phyloP scores from a whole-genome alignment of 176 grass and related monocot species.

The Musa troglodytarum region DNA sequence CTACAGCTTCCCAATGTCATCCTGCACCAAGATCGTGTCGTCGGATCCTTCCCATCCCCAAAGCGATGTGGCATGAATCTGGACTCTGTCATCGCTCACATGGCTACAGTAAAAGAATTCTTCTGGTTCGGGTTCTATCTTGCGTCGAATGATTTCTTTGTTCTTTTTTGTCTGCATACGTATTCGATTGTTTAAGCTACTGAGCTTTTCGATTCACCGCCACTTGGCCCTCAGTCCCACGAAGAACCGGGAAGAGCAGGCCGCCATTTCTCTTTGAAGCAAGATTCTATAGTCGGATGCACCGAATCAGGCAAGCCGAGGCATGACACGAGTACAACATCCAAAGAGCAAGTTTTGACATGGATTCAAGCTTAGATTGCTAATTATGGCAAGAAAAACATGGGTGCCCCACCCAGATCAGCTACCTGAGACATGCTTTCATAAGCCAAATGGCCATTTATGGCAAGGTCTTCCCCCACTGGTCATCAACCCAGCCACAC shows the following conservation, averaged over 20 bases:
- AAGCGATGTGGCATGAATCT: neutral
- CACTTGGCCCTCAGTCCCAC: neutral
- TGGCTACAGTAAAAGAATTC: neutral
- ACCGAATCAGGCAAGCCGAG: neutral
- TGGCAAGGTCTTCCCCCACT: neutral
- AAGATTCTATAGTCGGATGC: neutral
- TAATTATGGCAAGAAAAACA: too few species aligned
- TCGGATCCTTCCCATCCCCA: neutral
- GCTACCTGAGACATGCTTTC: too few species aligned
- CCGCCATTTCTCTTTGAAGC: neutral
- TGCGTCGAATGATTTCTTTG: too few species aligned
- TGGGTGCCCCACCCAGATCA: too few species aligned
- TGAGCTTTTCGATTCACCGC: neutral
- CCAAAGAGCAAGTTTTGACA: neutral
- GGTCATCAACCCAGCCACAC: neutral
- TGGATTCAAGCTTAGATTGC: too few species aligned
- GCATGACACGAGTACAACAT: neutral
- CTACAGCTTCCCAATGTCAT: neutral
- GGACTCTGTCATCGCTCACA: neutral
- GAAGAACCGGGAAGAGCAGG: neutral
- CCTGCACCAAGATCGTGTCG: neutral
- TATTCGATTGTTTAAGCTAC: too few species aligned
- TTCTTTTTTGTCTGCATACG: too few species aligned
- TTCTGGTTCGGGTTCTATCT: too few species aligned
- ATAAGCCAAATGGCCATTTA: neutral